Evolutionary conservation across 1,284 basidiomycete species (phyloP), one percentile per base, ranked within the genome.

Genomic region (Ceratobasidium sp.): DNA sequence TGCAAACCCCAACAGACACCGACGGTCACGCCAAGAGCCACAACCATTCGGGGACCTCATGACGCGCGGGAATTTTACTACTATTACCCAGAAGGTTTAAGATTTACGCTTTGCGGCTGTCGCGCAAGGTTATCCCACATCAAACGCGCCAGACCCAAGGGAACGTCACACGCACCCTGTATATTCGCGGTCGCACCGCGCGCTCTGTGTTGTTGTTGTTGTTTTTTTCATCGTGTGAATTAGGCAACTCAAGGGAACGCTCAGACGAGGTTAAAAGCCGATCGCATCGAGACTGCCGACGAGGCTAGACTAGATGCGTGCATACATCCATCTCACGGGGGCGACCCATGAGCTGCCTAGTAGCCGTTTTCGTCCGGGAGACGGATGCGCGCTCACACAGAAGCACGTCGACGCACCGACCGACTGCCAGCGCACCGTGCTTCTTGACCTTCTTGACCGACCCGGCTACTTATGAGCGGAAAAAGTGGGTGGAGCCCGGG

Each of bases 201-300:
- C 54, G 54, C 54, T 56, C 54, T 18, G 11, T 56, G 54, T 56
- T n/a, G n/a, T n/a, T n/a, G n/a, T n/a, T n/a, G n/a, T n/a, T n/a
- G n/a, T n/a, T n/a, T 56, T 56, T 53, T 56, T 56, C 33, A 56
- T 56, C 54, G 54, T 56, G 54, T 56, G 54, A 56, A 36, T 18
- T 56, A 56, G 54, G 54, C 54, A 56, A 36, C 40, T n/a, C 33
- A 56, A 36, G 54, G 14, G 33, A 14, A 12, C 54, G 28, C 33
- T 56, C 54, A 30, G 54, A n/a, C 33, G 12, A 36, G 7, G 16
- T 14, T 33, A 36, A 56, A 56, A 18, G 8, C 30, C 54, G 30
- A 56, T 25, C 23, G 33, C 33, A 16, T 56, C 16, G 21, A 7
- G 7, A 16, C 14, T 21, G 48, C 21, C 23, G 48, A 33, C 30